Evolutionary conservation across 2,329 filamentous ascomycete genomes (phyloP).

Genomic region (Trichoderma atroviride): DNA sequence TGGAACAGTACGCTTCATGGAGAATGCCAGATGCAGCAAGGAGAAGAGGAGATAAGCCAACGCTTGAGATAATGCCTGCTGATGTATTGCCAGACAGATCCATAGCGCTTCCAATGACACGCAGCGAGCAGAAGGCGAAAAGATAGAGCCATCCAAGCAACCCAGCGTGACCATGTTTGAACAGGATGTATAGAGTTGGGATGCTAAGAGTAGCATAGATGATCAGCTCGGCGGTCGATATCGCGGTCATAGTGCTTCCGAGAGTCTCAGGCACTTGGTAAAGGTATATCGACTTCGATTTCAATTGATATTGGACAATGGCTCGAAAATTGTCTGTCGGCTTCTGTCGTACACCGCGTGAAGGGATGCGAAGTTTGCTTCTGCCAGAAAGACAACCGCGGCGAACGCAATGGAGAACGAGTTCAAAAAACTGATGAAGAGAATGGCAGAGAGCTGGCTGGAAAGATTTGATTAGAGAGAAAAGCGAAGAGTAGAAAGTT

Average conservation of each 20-base stretch:
- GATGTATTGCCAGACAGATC: slow-evolving; percentile 34
- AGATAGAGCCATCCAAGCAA: background rate
- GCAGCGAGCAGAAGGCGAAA: background rate
- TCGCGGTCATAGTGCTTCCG: slow-evolving; percentile 26
- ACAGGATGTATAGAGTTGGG: background rate
- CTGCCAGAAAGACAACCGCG: background rate
- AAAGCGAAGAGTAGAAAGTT: background rate
- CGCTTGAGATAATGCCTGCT: slow-evolving; percentile 41
- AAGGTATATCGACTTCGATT: background rate
- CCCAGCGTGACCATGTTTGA: background rate
- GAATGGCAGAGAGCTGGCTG: background rate
- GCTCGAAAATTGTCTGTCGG: background rate
- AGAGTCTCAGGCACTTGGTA: background rate
- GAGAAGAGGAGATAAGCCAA: slow-evolving; percentile 46
- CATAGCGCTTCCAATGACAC: background rate
- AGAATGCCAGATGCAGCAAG: slow-evolving; percentile 38
- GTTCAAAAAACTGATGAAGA: background rate
- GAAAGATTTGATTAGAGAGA: background rate
- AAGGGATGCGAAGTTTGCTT: background rate
- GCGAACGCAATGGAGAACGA: background rate
- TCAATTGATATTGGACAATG: background rate
- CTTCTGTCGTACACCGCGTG: background rate
- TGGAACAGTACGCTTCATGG: slow-evolving; percentile 36
- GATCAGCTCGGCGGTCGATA: slow-evolving; percentile 33
- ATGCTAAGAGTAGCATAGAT: background rate